Percentiles rank a stretch among this genome's conserved stretches.
Conservation (phyloP, 108 stramenopile genomes). For the Cyclostephanos invisitatus region DNA sequence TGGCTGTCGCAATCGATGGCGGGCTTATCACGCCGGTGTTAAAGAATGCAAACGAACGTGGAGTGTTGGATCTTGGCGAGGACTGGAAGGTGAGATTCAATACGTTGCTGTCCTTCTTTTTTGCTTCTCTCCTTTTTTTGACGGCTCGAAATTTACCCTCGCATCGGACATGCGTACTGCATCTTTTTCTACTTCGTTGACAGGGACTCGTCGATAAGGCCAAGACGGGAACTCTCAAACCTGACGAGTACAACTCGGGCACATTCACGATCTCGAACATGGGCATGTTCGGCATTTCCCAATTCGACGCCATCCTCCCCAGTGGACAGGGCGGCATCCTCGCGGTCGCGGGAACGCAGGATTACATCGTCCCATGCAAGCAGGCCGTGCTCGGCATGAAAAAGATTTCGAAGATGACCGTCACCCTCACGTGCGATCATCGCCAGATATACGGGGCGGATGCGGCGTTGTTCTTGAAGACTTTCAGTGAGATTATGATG, state of each 20-base stretch:
- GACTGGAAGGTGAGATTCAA: conserved; percentile 85
- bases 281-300: conserved; percentile 97
- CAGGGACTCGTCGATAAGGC: conserved; percentile 86
- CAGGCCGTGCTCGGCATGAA: conserved; percentile 86
- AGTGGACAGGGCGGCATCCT: conserved; percentile 90
- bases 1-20: conserved; percentile 98
- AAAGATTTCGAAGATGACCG: conserved; percentile 94
- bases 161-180: background rate
- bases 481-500: conserved; percentile 91
- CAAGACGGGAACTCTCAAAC: conserved; percentile 74
- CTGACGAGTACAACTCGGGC: conserved; percentile 94
- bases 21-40: conserved; percentile 97
- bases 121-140: background rate
- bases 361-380: conserved; percentile 73
- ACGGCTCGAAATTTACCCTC: background rate
- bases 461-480: conserved; percentile 94
- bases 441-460: conserved; percentile 98
- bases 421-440: conserved; percentile 97
- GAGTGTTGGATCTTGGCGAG: conserved; percentile 84
- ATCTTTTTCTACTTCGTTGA: background rate
- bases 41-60: conserved; percentile 90
- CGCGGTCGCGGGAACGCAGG: conserved; percentile 91
- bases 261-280: conserved; percentile 98
- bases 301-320: conserved; percentile 96
- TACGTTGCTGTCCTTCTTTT: background rate